Percentiles rank a stretch among this genome's conserved stretches.
phyloP scores from a whole-genome alignment of 1,284 basidiomycete genomes.

The Rhodotorula sp. region DNA sequence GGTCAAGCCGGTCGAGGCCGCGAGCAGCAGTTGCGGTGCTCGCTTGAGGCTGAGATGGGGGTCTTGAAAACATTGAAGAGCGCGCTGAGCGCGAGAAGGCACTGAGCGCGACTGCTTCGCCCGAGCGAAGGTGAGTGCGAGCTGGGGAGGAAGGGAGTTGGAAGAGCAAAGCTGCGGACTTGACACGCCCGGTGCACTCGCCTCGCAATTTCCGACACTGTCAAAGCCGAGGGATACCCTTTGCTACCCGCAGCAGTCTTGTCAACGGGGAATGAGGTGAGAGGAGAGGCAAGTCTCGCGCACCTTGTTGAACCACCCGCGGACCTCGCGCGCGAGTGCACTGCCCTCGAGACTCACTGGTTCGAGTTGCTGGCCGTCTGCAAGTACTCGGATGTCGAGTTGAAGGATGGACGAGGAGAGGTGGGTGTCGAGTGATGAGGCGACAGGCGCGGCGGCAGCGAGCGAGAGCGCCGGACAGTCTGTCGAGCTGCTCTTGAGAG shows the following conservation, averaged over 20 bases:
- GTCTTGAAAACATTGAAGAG: not conserved
- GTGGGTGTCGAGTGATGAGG: not conserved
- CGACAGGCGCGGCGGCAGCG: not conserved
- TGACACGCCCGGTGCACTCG: not conserved
- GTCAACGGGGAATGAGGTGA: not conserved
- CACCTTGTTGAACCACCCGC: conserved; percentile 17
- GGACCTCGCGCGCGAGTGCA: conserved; percentile 6
- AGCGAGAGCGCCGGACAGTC: not conserved
- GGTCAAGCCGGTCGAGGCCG: conserved; percentile 4
- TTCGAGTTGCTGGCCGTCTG: not conserved
- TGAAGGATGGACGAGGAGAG: not conserved
- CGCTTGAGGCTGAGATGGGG: not conserved
- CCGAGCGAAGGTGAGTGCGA: not conserved
- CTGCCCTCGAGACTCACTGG: not conserved
- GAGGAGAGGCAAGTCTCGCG: too few species aligned
- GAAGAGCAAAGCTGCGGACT: not conserved
- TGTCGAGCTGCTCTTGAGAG: not conserved
- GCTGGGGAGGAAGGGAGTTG: not conserved
- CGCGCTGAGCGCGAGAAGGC: conserved; percentile 7
- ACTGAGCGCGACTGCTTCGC: conserved; percentile 4
- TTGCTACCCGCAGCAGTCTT: not conserved
- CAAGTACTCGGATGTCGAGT: not conserved
- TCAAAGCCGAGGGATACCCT: not conserved
- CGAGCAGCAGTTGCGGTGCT: not conserved
- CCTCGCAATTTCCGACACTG: not conserved